Evolutionary conservation across 345 rosid genomes (phyloP), one percentile per base, ranked within the genome.

Genomic region (Ceriops decandra): DNA sequence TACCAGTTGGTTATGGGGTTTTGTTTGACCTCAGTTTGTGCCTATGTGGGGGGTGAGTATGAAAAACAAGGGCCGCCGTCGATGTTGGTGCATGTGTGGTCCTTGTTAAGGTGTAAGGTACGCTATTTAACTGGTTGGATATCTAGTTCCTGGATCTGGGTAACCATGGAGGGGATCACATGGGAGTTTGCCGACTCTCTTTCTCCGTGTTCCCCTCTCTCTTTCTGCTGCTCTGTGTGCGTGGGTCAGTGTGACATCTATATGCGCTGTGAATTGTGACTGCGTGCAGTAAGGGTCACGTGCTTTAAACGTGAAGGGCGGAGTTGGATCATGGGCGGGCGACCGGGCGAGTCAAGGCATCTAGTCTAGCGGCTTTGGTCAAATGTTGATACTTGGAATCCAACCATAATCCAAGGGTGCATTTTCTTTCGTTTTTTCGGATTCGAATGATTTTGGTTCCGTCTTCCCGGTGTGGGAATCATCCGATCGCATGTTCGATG

Each of bases 241-340:
- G 15, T 35, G 71, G 1, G 30, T 33, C 9, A 32, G 36, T 7
- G 36, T 7, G 36, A 33, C 36, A 6, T 24, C 0, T 38, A 9
- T 38, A 11, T 64, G 31, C 4, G 64, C 8, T 24, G 74, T 65
- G 71, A 70, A 70, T 13, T 3, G 46, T 42, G 1, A 42, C 57
- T 26, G 53, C 47, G 7, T 51, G 72, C 65, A 70, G 38, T 35
- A 64, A 72, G 72, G 73, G 20, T 81, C 85, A 84, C 82, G 85
- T 81, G 87, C 76, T 62, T 15, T 64, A 28, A 59, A 72, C 85
- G 73, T 81, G 76, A 79, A 83, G 69, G 66, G 77, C 76, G 80
- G 83, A 71, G 58, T 54, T 73, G 73, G 76, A 70, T 75, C 80
- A 27, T 82, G 77, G 74, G 58, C 59, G 49, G 74, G 58, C 59